Base-by-base conservation (phyloP, 2,329 filamentous ascomycete species). In the Pyrenochaeta sp. region DNA sequence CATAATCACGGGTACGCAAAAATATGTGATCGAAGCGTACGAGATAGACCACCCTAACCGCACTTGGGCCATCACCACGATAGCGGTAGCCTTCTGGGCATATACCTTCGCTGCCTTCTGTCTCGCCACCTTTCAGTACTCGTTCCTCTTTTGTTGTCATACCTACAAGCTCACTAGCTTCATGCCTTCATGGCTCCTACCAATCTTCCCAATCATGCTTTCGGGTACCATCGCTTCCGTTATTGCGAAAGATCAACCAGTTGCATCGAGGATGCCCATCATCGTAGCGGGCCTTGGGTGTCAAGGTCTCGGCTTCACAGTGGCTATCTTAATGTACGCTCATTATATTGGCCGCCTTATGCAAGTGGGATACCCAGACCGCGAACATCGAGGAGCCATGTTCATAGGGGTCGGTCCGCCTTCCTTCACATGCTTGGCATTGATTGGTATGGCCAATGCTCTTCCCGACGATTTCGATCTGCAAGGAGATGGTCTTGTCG, bases 361-460 rank as follows among this genome's bases (percentile, higher is more conserved):
- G 86, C 84, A 87, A 64, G 81, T 83, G 1, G 86, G 89, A 1
- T 82, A 91, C 15, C 89, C 89, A 0, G 76, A 80, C 62, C 81
- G 85, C 7, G 87, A 90, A 67, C 87, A 89, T 59, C 81, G 90
- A 50, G 87, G 90, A 0, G 89, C 86, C 0, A 85, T 92, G 72
- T 92, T 91, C 79, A 91, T 92, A 80, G 89, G 88, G 58, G 90
- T 91, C n/a, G 90, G 90, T 0, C 89, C 90, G 1, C 89, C 89
- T 0, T 84, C 88, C 1, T 92, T 91, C 79, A 92, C 90, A 0
- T 87, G 86, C 1, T 79, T 91, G 13, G 89, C 90, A 0, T 81
- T 91, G 40, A 85, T 92, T 37, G 89, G 89, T 47, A 89, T 91
- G 84, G 83, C 88, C 0, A 81, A 84, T 45, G 82, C 83, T 8